Conservation (phyloP, 768 basidiomycete genomes). For the Heimioporus sp. region DNA sequence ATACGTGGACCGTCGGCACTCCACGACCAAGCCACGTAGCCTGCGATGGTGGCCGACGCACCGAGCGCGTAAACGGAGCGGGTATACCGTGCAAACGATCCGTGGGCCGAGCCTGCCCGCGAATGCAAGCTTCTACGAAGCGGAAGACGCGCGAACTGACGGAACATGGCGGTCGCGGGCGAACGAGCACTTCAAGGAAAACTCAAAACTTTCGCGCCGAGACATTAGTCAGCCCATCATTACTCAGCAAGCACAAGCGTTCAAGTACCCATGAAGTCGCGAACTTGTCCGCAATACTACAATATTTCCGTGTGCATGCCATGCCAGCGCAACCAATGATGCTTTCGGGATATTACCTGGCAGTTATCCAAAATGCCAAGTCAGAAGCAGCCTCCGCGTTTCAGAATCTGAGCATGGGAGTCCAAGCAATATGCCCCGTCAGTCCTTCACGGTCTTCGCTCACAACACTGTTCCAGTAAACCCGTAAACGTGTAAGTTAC, state of each 20-base stretch:
- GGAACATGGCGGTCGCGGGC: conserved; percentile 43
- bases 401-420: too few species aligned
- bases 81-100: conserved; percentile 24
- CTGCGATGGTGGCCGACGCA: conserved; percentile 42
- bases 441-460: too few species aligned
- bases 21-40: conserved; percentile 51
- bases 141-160: conserved; percentile 51
- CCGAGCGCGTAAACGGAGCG: conserved; percentile 37
- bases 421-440: too few species aligned
- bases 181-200: background rate
- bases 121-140: conserved; percentile 56
- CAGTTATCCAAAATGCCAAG: too few species aligned
- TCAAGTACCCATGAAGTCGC: too few species aligned
- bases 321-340: too few species aligned
- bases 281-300: too few species aligned
- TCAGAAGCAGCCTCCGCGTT: too few species aligned
- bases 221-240: conserved; percentile 26
- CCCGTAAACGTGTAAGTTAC: too few species aligned
- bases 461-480: too few species aligned
- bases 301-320: too few species aligned
- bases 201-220: conserved; percentile 23
- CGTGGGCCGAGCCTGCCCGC: conserved; percentile 21
- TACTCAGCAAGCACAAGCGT: conserved; percentile 15
- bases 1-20: conserved; percentile 40
- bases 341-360: too few species aligned